A percentile compares a stretch with the other conserved stretches of the same genome.
These are phyloP conservation scores for Pythium grandisporangium DNA, from an alignment of 352 stramenopile species.

Conservation along the genomic window DNA sequence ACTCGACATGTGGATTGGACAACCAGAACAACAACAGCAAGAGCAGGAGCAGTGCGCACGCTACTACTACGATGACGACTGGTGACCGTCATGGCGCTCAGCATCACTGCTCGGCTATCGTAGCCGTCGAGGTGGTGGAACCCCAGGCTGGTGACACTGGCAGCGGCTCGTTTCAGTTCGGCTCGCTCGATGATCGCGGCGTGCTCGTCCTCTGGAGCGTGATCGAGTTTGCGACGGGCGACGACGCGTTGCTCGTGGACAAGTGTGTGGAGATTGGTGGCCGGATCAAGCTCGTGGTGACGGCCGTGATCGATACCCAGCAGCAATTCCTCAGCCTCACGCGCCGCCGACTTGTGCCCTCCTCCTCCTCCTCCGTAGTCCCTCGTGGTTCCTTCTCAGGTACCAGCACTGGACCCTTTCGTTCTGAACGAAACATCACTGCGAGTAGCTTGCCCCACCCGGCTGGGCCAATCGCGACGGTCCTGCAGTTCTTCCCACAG, in stretches of 20 bases:
- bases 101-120: slow-evolving; percentile 29
- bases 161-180: slow-evolving; percentile 48
- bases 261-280: slow-evolving; percentile 61
- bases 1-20: slow-evolving; percentile 47
- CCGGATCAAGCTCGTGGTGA: slow-evolving; percentile 58
- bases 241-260: slow-evolving; percentile 33
- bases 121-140: slow-evolving; percentile 29
- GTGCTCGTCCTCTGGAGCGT: slow-evolving; percentile 64
- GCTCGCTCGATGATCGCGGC: slow-evolving; percentile 59
- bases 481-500: slow-evolving; percentile 38
- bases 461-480: slow-evolving; percentile 33
- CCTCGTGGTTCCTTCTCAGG: background rate
- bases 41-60: too few species aligned
- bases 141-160: slow-evolving; percentile 1
- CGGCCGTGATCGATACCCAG: slow-evolving; percentile 47
- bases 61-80: too few species aligned
- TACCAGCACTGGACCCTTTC: background rate
- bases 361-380: background rate
- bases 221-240: slow-evolving; percentile 34
- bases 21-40: too few species aligned
- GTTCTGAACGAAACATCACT: slow-evolving; percentile 1
- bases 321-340: slow-evolving; percentile 25
- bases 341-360: background rate
- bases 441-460: background rate
- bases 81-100: too few species aligned